Evolutionary conservation across 257 asterid species (phyloP), one percentile per base, ranked within the genome.

Genomic region (Echium plantagineum): DNA sequence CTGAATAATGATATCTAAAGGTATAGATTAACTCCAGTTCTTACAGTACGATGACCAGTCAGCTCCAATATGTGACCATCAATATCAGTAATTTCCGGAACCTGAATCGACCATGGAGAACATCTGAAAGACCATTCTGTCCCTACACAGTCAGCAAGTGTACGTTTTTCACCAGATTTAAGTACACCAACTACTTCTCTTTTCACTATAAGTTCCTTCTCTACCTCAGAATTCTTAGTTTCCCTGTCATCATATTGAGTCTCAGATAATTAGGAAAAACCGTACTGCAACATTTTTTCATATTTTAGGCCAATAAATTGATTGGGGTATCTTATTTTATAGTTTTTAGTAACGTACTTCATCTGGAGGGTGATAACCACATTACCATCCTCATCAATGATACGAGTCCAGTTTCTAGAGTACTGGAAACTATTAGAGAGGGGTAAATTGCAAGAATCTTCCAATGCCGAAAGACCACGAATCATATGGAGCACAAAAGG

Each of bases 21-120:
- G 59, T 21, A 53, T 7, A n/a, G 19, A 7, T 9, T 53, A 19
- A 52, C 57, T 35, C 30, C 47, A 63, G 63, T 17, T 65, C 97
- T 86, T 79, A 93, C 99, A 52, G 70, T 80, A 42, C 61, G 80
- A 55, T 83, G 83, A 68, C 96, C 97, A 53, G 66, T 69, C 55
- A 93, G 72, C 87, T 89, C 94, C 57, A 86, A 65, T 77, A 93
- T 68, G 75, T 75, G 82, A 58, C 83, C 83, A 13, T 88, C 96
- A 31, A 76, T 77, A 62, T 71, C 65, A 19, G 66, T 63, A 32
- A 66, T 28, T 60, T 66, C 63, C 48, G 82, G 96, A 69, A 83
- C 68, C 74, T 69, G 71, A 66, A 89, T 52, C 70, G 89, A 84
- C 94, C 99, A 93, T 22, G 71, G 79, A 30, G 96, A 78, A 72